Base-by-base conservation (phyloP, 768 basidiomycete genomes). In the Lyophyllum semitale region DNA sequence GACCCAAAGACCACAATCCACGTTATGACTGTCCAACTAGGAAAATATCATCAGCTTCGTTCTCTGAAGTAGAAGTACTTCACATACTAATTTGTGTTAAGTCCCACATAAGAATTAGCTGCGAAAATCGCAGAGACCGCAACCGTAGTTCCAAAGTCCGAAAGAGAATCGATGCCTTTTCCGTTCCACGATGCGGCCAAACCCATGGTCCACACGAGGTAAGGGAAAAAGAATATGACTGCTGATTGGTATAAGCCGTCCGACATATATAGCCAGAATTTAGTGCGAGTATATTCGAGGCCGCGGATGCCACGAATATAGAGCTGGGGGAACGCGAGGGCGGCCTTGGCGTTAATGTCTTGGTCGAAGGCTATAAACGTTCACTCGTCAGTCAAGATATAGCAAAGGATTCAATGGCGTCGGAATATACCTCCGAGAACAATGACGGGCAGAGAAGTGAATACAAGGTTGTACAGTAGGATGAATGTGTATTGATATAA, bases 401-500 rank as follows among this genome's bases (percentile, higher is more conserved):
- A 30, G 46, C 46, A 60, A 22, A 27, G 26, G 23, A 25, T 22
- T 15, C 20, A 27, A 47, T 49, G 40, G 46, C 15, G 23, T 51
- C 30, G 41, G 57, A 29, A 51, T 82, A 51, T 67, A 93, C 92
- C 89, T 71, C 96, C 96, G 54, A 98, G 82, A 41, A 88, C 81
- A 47, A 93, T 90, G 57, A 98, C 93, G 17, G 96, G 96, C 18
- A 98, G 75, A 1, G 95, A 93, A 1, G 96, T 98, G 76, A 98
- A 98, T 68, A 91, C 74, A 66, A 95, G 78, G 72, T 95, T 98
- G 78, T 84, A 97, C 55, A 97, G 76, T 62, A 97, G 75, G 60
- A 98, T 87, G 75, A 96, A 95, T 17, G 94, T 95, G 72, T 95
- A 95, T 63, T 96, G 89, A 68, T 94, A 98, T 65, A 98, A 72